phyloP scores from a whole-genome alignment of 208 protist genomes.

The Phytomonas serpens region DNA sequence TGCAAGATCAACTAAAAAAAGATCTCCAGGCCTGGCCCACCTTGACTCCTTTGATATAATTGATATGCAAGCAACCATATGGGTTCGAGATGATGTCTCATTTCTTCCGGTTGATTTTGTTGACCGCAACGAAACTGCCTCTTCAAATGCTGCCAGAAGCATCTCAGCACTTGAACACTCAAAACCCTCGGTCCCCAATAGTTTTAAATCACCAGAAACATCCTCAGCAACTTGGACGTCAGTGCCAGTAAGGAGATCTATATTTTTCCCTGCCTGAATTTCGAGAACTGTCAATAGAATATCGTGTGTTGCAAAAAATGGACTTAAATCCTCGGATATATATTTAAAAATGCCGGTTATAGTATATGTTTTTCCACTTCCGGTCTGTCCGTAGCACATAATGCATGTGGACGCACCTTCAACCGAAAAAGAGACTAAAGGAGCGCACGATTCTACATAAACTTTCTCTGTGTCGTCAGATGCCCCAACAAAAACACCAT shows the following conservation, averaged over 20 bases:
- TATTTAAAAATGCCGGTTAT: slow-evolving; percentile 67
- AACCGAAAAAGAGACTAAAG: slow-evolving; percentile 69
- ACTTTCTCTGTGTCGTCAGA: slow-evolving; percentile 55
- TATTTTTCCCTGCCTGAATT: slow-evolving; percentile 65
- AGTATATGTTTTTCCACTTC: slow-evolving; percentile 89
- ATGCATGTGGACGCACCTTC: slow-evolving; percentile 78
- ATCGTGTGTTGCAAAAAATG: slow-evolving; percentile 57
- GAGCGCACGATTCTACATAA: slow-evolving; percentile 72
- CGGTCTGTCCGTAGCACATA: slow-evolving; percentile 89
- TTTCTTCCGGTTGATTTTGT: slow-evolving; percentile 77
- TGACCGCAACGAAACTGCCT: slow-evolving; percentile 60
- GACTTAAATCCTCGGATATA: slow-evolving; percentile 43
- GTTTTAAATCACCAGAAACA: slow-evolving; percentile 67
- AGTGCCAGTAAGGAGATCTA: slow-evolving; percentile 71
- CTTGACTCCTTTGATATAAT: slow-evolving; percentile 72
- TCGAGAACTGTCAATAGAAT: slow-evolving; percentile 76
- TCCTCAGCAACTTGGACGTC: slow-evolving; percentile 82
- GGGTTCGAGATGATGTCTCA: slow-evolving; percentile 74
- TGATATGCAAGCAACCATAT: slow-evolving; percentile 80
- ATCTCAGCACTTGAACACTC: slow-evolving; percentile 75
- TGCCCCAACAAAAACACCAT: slow-evolving; percentile 63
- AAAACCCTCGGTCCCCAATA: slow-evolving; percentile 64
- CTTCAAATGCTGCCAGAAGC: slow-evolving; percentile 71
- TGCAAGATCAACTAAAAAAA: slow-evolving; percentile 84
- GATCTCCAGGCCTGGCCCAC: slow-evolving; percentile 77